These are phyloP conservation scores for Eimeria mitis DNA, from an alignment of 169 alveolate genomes.

Conservation along the genomic window DNA sequence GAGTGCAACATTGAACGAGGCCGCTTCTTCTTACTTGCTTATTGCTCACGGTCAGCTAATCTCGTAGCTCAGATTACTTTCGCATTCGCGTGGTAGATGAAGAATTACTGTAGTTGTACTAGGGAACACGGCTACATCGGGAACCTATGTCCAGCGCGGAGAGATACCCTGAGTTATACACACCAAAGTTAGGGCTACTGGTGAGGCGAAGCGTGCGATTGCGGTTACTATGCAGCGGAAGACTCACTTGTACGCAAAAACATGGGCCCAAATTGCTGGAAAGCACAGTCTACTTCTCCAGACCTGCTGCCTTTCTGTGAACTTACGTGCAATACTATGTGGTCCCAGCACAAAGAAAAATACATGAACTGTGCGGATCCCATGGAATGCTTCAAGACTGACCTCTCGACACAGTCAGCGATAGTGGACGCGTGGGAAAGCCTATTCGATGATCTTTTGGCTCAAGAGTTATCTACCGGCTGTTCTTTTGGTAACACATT, in stretches of 20 bases:
- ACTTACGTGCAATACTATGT: conserved; percentile 20
- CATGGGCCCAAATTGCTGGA: conserved; percentile 57
- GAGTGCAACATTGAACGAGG: background rate
- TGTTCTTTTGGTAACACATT: conserved; percentile 38
- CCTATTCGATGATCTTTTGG: background rate
- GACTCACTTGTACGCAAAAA: background rate
- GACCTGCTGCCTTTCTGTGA: conserved; percentile 8
- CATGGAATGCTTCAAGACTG: conserved; percentile 19
- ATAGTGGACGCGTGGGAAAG: background rate
- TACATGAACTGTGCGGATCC: background rate
- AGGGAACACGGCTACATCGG: background rate
- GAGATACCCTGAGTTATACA: background rate
- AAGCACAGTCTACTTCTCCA: conserved; percentile 19
- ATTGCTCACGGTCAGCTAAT: conserved; percentile 13
- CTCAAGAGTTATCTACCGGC: conserved; percentile 5
- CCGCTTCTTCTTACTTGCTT: conserved; percentile 11
- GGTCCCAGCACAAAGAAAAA: conserved; percentile 20
- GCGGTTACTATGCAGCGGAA: conserved; percentile 8
- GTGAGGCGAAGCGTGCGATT: background rate
- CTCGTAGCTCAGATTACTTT: background rate
- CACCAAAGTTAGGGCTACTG: background rate
- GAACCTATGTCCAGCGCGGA: background rate
- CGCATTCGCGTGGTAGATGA: background rate
- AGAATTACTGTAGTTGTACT: background rate
- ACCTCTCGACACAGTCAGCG: background rate